Evolutionary conservation across 139 green algal genomes (phyloP), one percentile per base, ranked within the genome.

Genomic region (Chlorella ohadii): DNA sequence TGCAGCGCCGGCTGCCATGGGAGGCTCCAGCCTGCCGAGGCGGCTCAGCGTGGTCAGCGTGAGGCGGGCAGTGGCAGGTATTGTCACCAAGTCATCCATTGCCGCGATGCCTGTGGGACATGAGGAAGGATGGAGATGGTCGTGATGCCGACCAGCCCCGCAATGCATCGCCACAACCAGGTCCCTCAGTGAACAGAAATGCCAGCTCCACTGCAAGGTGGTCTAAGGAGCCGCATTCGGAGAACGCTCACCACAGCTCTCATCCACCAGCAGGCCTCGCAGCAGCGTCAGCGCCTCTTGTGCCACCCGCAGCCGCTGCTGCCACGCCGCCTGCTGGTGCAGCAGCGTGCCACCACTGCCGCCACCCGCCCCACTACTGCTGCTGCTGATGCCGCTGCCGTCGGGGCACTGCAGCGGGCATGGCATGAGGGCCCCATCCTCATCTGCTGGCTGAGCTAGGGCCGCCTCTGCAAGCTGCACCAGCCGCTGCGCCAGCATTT

Each of bases 251-350:
- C 63, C 39, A 17, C 31, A 57, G 51, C n/a, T 56, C 2, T 84
- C 83, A 1, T 80, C 72, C 7, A 59, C 23, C 38, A 88, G 75
- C 44, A 88, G 39, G 56, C 85, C 79, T 0, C 85, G 38, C 56
- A 88, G 79, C n/a, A 88, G 79, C 36, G 85, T 88, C 33, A 86
- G 70, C 5, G 78, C 82, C 68, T 88, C 85, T 33, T 88, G 85
- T 27, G 61, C 79, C 81, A 88, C 55, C 9, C 85, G 85, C 39
- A 88, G 79, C 36, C 84, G 84, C 64, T 80, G 74, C 61, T 85
- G 84, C 76, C 78, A 84, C 13, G 34, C 74, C 47, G 51, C 55
- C 44, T 88, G 84, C 78, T 47, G 78, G n/a, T 36, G 44, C 47
- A 84, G 79, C 79, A 84, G 79, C 79, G 23, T 11, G 6, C n/a